These are phyloP conservation scores for Phytophthora sp. DNA, from an alignment of 352 stramenopile species.

Conservation along the genomic window DNA sequence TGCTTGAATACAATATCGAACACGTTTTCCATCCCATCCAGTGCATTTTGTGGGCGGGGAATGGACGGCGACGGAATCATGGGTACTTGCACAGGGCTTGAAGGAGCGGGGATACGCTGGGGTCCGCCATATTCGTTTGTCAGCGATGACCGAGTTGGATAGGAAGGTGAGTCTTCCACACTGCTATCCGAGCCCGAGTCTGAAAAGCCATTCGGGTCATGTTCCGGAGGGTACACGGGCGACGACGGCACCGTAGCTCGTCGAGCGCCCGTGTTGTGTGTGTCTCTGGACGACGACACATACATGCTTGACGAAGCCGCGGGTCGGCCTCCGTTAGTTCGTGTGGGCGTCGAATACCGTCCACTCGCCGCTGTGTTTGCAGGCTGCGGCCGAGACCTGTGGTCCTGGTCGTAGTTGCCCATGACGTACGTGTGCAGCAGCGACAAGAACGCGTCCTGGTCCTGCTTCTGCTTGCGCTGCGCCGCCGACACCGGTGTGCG, in stretches of 20 bases:
- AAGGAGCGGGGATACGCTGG: constrained; percentile 14
- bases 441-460: constrained; percentile 67
- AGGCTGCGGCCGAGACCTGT: constrained; percentile 15
- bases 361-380: constrained; percentile 13
- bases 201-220: constrained; percentile 46
- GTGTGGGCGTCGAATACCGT: constrained; percentile 3
- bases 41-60: constrained; percentile 26
- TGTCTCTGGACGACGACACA: constrained; percentile 21
- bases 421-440: constrained; percentile 74
- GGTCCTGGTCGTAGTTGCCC: constrained; percentile 60
- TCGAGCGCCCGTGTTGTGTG: constrained; percentile 7
- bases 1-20: constrained; percentile 91
- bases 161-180: constrained; percentile 35
- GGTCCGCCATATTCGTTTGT: constrained; percentile 26
- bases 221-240: constrained; percentile 26
- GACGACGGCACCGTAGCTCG: constrained; percentile 21
- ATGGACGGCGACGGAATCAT: constrained; percentile 32
- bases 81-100: constrained; percentile 32
- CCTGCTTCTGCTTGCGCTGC: constrained; percentile 62
- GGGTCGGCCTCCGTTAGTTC: background rate
- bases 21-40: constrained; percentile 76
- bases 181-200: constrained; percentile 67
- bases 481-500: constrained; percentile 47
- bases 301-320: constrained; percentile 19
- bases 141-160: constrained; percentile 23